Evolutionary conservation across 257 asterid genomes (phyloP).

Genomic region (Echites panduratus): DNA sequence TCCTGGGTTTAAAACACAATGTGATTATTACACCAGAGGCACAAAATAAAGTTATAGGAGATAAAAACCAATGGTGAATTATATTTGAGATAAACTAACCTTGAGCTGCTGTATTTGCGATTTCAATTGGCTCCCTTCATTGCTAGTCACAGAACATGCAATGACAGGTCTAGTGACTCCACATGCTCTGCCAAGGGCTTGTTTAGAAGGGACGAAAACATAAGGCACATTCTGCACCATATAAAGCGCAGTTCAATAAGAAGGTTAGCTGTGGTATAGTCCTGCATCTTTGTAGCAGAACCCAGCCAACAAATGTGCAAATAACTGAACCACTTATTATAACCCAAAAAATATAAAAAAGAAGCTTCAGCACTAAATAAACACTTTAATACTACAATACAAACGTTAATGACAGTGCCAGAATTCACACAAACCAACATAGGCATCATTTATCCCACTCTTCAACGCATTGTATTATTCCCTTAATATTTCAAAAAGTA

Average conservation of each 20-base stretch:
- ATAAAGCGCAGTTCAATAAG: background rate
- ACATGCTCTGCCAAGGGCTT: conserved; percentile 76
- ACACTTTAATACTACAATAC: background rate
- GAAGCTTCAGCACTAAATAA: background rate
- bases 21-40: background rate
- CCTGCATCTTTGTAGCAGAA: background rate
- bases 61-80: background rate
- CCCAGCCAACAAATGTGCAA: background rate
- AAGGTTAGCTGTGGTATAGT: background rate
- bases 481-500: background rate
- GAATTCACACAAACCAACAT: background rate
- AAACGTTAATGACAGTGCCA: background rate
- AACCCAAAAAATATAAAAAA: background rate
- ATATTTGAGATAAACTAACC: conserved; percentile 24
- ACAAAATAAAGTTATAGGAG: background rate
- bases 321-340: background rate
- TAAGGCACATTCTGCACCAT: conserved; percentile 53
- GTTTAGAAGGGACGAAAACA: conserved; percentile 70
- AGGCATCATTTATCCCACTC: background rate
- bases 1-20: conserved; percentile 14
- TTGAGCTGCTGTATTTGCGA: conserved; percentile 67
- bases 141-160: conserved; percentile 74
- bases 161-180: conserved; percentile 82
- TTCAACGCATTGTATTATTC: background rate
- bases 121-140: conserved; percentile 76